These are phyloP conservation scores for Phalaenopsis equestris DNA, from an alignment of 106 monocot species.

Conservation along the genomic window DNA sequence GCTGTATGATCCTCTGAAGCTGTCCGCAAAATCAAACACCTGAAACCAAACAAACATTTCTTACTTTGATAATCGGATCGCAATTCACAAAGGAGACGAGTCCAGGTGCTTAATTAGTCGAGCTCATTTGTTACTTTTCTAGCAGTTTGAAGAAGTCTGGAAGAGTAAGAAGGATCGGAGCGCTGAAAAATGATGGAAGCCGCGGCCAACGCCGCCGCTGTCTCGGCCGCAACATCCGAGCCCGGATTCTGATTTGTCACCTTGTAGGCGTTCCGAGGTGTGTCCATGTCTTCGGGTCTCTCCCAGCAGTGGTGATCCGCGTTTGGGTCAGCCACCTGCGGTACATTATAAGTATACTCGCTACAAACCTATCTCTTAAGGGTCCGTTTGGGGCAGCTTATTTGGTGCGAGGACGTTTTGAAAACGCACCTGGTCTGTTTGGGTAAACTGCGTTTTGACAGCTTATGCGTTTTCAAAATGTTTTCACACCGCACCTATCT, in stretches of 20 bases:
- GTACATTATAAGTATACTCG: no score
- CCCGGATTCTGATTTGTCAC: conserved; percentile 60
- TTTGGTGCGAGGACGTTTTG: no score
- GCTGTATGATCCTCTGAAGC: conserved; percentile 55
- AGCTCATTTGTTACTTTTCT: not conserved
- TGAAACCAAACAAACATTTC: conserved; percentile 5
- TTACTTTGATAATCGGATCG: no score
- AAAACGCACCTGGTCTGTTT: no score
- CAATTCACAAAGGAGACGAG: not conserved
- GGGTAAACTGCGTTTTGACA: no score
- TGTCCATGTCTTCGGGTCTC: conserved; percentile 89
- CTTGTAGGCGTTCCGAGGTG: conserved; percentile 20
- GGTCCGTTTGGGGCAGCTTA: no score
- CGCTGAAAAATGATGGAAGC: conserved; percentile 58
- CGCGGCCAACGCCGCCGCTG: conserved; percentile 62
- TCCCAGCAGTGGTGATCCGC: conserved; percentile 26
- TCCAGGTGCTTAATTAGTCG: conserved; percentile 7
- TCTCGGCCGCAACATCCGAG: conserved; percentile 72
- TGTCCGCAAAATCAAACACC: conserved; percentile 75
- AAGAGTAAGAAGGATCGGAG: conserved; percentile 45
- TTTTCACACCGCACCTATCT: no score
- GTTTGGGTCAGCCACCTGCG: conserved; percentile 53
- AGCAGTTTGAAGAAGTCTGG: conserved; percentile 34
- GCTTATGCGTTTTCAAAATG: no score
- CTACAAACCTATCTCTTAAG: no score